Evolutionary conservation across 192 early-diverging fungal genomes (phyloP).

Genomic region (Coemansia sp.): DNA sequence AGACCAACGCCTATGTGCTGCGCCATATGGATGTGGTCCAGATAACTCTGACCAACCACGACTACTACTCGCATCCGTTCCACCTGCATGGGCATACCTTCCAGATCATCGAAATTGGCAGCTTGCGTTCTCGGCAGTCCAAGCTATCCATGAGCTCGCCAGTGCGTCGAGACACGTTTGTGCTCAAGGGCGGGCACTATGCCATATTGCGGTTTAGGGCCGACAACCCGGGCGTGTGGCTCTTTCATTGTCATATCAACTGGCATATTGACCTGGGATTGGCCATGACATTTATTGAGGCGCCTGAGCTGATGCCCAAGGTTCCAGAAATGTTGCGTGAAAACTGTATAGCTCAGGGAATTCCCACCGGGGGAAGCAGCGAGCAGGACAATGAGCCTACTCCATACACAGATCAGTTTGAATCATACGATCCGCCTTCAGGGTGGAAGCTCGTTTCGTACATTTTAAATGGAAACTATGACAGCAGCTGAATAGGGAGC

Average conservation of each 20-base stretch:
- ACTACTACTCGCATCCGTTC: constrained; percentile 73
- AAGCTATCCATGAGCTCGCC: constrained; percentile 19
- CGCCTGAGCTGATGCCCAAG: constrained; percentile 54
- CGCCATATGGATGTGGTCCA: constrained; percentile 64
- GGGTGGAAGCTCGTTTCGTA: constrained; percentile 47
- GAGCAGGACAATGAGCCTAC: constrained; percentile 39
- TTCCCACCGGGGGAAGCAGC: constrained; percentile 62
- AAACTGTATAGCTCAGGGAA: constrained; percentile 63
- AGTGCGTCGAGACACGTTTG: constrained; percentile 65
- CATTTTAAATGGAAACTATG: constrained; percentile 15
- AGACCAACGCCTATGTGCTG: constrained; percentile 61
- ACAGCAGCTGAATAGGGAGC: too few relatives aligned
- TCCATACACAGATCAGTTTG: constrained; percentile 35
- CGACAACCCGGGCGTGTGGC: constrained; percentile 82
- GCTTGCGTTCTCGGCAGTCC: constrained; percentile 38
- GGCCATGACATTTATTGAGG: constrained; percentile 67
- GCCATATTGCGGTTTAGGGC: constrained; percentile 69
- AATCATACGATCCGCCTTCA: constrained; percentile 32
- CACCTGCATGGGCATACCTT: constrained; percentile 87
- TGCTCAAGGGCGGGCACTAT: constrained; percentile 61
- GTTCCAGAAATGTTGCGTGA: constrained; percentile 57
- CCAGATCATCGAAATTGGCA: constrained; percentile 66
- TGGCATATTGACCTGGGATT: constrained; percentile 66
- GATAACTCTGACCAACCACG: constrained; percentile 70
- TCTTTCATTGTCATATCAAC: constrained; percentile 78